Conservation (phyloP, 1,139 yeast species). For the Yamadazyma oceani region DNA sequence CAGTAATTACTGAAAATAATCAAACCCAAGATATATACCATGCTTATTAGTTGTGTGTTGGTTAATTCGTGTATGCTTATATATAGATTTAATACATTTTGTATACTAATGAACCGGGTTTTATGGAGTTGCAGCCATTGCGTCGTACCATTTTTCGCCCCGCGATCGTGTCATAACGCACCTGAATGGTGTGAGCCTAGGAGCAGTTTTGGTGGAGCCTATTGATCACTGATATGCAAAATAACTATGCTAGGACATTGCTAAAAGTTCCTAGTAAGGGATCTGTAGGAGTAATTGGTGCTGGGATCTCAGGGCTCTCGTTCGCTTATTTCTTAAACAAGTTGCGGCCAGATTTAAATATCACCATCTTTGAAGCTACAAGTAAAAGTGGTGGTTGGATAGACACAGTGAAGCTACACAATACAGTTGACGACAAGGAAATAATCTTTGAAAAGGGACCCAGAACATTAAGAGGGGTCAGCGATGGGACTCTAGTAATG, state of each 20-base stretch:
- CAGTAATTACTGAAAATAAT: constrained; percentile 16
- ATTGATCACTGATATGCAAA: too few species aligned
- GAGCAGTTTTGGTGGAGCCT: too few species aligned
- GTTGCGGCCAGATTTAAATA: constrained; percentile 67
- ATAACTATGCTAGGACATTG: background rate
- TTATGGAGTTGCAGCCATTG: too few species aligned
- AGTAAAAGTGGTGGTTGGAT: constrained; percentile 79
- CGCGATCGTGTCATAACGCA: too few species aligned
- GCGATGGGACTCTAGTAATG: constrained; percentile 62
- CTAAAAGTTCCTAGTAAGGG: constrained; percentile 25
- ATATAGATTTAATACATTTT: background rate
- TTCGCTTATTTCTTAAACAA: constrained; percentile 71
- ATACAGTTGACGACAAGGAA: constrained; percentile 10
- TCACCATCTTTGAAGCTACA: constrained; percentile 61
- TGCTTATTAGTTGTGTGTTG: too few species aligned
- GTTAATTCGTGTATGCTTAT: too few species aligned
- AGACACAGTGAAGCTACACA: constrained; percentile 37
- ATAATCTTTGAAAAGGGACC: constrained; percentile 70
- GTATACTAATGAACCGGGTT: constrained; percentile 6
- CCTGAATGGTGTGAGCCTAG: too few species aligned
- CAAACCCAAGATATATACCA: constrained; percentile 22
- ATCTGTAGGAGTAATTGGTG: constrained; percentile 71
- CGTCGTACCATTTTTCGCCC: too few species aligned
- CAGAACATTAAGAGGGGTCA: constrained; percentile 68
- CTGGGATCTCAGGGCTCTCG: constrained; percentile 84